These are phyloP conservation scores for Ceratocystis papillata DNA, from an alignment of 2,329 filamentous ascomycete genomes.

Conservation along the genomic window DNA sequence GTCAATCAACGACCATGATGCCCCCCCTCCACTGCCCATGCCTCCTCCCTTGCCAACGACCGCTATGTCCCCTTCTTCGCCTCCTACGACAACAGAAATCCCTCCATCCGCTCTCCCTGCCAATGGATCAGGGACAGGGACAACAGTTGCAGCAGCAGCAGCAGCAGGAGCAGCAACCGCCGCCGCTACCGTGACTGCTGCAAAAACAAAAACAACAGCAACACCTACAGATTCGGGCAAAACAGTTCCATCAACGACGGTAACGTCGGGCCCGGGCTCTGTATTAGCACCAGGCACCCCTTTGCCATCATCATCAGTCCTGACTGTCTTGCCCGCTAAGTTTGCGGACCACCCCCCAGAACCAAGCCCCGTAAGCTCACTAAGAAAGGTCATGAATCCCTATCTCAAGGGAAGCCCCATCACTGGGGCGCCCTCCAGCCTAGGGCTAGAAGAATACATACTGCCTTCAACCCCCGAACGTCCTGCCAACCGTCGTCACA, in stretches of 20 bases:
- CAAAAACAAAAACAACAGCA: too few relatives aligned
- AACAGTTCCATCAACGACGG: not conserved
- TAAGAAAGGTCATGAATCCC: constrained; percentile 78
- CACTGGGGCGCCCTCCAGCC: constrained; percentile 12
- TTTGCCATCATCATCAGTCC: constrained; percentile 31
- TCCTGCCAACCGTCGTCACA: constrained; percentile 15
- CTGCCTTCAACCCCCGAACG: constrained; percentile 21
- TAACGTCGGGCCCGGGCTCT: not conserved
- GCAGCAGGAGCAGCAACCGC: not conserved
- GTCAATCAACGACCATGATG: constrained; percentile 58
- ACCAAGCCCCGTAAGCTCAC: constrained; percentile 62
- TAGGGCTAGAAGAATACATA: constrained; percentile 19
- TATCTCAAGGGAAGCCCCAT: constrained; percentile 44
- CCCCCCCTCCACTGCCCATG: constrained; percentile 49
- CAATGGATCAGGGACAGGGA: not conserved
- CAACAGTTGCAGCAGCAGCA: not conserved
- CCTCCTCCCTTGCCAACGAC: constrained; percentile 33
- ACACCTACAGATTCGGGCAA: not conserved
- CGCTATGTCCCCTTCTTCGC: constrained; percentile 21
- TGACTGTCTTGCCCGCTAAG: constrained; percentile 32
- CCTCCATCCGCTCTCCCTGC: constrained; percentile 16
- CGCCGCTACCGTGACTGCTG: not conserved
- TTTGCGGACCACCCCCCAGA: constrained; percentile 31
- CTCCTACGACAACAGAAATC: constrained; percentile 6
- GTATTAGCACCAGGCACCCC: constrained; percentile 14